These are phyloP conservation scores for Luffa aegyptiaca DNA, from an alignment of 306 rosid species.

Conservation along the genomic window DNA sequence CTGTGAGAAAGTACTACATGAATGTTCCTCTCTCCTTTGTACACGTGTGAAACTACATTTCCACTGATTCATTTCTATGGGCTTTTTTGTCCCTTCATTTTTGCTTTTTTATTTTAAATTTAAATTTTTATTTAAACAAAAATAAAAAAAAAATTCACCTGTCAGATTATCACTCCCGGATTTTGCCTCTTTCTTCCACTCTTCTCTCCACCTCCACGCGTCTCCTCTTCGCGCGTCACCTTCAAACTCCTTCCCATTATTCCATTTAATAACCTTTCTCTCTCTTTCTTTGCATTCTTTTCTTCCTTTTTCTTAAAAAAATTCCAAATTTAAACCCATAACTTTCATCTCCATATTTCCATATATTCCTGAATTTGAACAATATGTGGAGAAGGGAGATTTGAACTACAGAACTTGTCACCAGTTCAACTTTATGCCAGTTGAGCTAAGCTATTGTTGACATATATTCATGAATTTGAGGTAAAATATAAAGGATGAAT, in stretches of 20 bases:
- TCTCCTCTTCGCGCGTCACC: neutral
- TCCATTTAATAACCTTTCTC: no score
- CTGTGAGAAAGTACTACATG: slow-evolving; percentile 6
- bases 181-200: neutral
- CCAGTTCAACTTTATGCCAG: no score
- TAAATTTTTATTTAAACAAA: neutral
- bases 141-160: neutral
- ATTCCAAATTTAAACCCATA: no score
- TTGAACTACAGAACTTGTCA: no score
- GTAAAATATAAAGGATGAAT: no score
- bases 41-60: slow-evolving; percentile 2
- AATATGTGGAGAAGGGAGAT: no score
- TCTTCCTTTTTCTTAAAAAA: neutral
- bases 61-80: neutral
- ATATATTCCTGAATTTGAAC: no score
- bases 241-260: neutral
- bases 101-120: rapidly evolving
- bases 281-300: neutral
- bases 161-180: slow-evolving; percentile 7
- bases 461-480: no score
- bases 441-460: no score
- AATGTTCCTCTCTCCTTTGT: slow-evolving; percentile 5
- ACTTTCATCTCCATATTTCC: no score
- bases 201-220: neutral
- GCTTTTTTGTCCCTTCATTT: neutral